Evolutionary conservation across 306 rosid species (phyloP).

Genomic region (Prosopis cineraria): DNA sequence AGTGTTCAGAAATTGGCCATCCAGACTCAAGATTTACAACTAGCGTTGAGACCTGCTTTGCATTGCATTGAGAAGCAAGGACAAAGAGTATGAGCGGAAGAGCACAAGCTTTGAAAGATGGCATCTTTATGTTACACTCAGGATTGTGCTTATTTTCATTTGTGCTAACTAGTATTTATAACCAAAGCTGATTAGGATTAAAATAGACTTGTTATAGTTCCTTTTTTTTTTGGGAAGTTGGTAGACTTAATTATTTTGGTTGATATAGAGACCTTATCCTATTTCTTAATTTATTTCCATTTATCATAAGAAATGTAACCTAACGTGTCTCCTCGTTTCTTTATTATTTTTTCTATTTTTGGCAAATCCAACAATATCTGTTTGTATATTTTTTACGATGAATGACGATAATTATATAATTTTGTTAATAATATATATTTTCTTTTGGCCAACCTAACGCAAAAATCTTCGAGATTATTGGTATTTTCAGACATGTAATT

Average conservation of each 20-base stretch:
- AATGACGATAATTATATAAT: neutral
- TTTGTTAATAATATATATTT: neutral
- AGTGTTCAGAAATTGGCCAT: neutral
- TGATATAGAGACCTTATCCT: neutral
- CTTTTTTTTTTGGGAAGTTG: neutral
- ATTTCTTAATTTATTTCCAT: neutral
- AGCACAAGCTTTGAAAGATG: neutral
- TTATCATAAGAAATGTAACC: neutral
- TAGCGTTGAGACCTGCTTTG: constrained; percentile 5
- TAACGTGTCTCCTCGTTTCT: neutral
- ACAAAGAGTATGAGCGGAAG: neutral
- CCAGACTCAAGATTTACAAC: neutral
- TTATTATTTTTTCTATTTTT: neutral
- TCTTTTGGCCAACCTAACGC: neutral
- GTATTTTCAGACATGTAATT: neutral
- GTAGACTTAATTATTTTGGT: neutral
- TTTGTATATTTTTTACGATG: neutral
- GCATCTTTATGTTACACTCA: neutral
- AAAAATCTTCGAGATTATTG: neutral
- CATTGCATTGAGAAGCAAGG: constrained; percentile 34
- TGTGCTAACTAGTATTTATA: neutral
- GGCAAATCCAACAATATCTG: too few relatives aligned
- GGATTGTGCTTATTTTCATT: neutral
- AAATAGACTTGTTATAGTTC: neutral
- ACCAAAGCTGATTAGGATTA: neutral